Evolutionary conservation across 2,329 filamentous ascomycete genomes (phyloP).

Genomic region (Xenosphaeropsis pyriputrescens): DNA sequence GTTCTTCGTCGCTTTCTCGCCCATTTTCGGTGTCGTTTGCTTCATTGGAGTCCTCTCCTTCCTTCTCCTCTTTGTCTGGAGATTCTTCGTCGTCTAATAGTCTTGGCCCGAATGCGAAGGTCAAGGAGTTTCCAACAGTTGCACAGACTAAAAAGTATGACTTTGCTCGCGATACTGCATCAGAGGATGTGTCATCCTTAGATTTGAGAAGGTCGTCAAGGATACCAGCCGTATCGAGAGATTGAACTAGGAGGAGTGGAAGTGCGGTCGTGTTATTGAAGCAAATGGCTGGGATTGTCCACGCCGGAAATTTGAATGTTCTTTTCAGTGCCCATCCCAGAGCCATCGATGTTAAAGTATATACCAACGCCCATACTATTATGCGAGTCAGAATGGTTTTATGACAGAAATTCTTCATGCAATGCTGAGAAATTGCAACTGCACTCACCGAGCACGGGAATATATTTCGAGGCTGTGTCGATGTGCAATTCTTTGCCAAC

Average conservation of each 20-base stretch:
- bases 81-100: constrained; percentile 30
- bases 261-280: constrained; percentile 44
- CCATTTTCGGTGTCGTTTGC: constrained; percentile 1
- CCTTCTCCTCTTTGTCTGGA: constrained; percentile 16
- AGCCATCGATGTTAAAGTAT: constrained; percentile 30
- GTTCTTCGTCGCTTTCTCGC: constrained; percentile 11
- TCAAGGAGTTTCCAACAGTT: constrained; percentile 45
- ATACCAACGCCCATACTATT: constrained; percentile 33
- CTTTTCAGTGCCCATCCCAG: constrained; percentile 27
- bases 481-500: constrained; percentile 32
- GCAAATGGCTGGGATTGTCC: constrained; percentile 35
- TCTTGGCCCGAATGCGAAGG: constrained; percentile 44
- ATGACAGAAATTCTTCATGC: no score
- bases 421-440: no score
- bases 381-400: no score
- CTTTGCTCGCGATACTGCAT: constrained; percentile 40
- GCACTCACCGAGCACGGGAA: constrained; percentile 16
- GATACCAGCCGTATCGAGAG: constrained; percentile 28
- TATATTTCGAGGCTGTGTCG: constrained; percentile 29
- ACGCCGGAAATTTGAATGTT: constrained; percentile 31
- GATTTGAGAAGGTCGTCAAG: constrained; percentile 28
- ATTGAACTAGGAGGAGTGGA: constrained; percentile 32
- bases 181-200: constrained; percentile 23
- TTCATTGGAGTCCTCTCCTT: constrained; percentile 6
- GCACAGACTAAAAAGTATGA: constrained; percentile 51